These are phyloP conservation scores for Fragilaria radians DNA, from an alignment of 108 stramenopile genomes.

Conservation along the genomic window DNA sequence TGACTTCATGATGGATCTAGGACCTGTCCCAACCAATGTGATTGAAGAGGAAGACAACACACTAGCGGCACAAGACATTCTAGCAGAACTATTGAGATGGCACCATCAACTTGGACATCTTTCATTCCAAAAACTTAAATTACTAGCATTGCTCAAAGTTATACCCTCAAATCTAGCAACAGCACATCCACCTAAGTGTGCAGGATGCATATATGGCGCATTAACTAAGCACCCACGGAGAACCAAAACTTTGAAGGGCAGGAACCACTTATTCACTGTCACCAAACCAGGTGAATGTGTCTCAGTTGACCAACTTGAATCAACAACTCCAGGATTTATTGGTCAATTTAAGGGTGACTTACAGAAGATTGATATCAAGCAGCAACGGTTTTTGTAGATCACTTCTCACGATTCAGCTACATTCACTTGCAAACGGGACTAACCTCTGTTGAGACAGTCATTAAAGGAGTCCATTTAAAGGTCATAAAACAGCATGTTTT, in stretches of 20 bases:
- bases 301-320: background rate
- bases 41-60: slow-evolving; percentile 8
- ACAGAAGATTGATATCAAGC: too few relatives aligned
- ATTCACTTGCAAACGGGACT: too few relatives aligned
- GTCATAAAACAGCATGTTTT: too few relatives aligned
- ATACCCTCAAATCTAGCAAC: background rate
- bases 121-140: slow-evolving; percentile 3
- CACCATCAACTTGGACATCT: slow-evolving; percentile 11
- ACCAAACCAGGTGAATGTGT: background rate
- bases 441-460: too few relatives aligned
- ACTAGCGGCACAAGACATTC: slow-evolving; percentile 2
- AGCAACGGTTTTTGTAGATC: too few relatives aligned
- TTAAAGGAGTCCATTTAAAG: too few relatives aligned
- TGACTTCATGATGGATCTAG: too few relatives aligned
- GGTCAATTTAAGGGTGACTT: too few relatives aligned
- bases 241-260: too few relatives aligned
- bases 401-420: too few relatives aligned
- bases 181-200: background rate
- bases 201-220: background rate
- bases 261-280: background rate
- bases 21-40: background rate
- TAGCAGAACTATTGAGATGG: background rate
- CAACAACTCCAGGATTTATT: too few relatives aligned
- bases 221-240: background rate
- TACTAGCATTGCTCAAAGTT: background rate